Evolutionary conservation across 2,329 filamentous ascomycete species (phyloP), one percentile per base, ranked within the genome.

Genomic region (Penicillium occitanis): DNA sequence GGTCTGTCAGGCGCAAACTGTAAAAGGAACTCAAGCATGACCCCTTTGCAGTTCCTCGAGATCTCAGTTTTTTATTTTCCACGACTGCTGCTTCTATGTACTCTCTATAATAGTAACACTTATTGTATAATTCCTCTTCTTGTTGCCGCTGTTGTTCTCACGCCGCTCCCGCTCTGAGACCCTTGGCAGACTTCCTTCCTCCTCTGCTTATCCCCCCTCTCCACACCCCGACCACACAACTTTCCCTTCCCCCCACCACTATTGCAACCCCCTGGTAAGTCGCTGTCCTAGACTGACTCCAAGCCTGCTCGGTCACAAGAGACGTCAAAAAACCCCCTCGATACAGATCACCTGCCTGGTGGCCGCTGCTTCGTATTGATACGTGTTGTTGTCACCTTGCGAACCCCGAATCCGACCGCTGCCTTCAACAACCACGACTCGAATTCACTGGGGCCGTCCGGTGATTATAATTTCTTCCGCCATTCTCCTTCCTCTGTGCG

Each of bases 191-290:
- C 8, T 35, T 28, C 19, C 37, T 55, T 30, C 42, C 35, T 44
- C 19, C 37, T 42, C n/a, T 50, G 22, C 22, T 28, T 28, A 50
- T 53, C 28, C 35, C 61, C 10, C 53, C 48, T 64, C 62, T 42
- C 51, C 62, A 58, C 61, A 44, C 50, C 42, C 48, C 50, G 42
- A 57, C 61, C 50, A 64, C 48, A 53, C 61, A 61, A 57, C 46
- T 51, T 50, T 55, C 61, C 19, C 40, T 37, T 37, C 37, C 46
- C 44, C 50, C 62, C 62, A 53, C 51, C 40, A 59, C 40, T 40
- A 59, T 33, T 37, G 28, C 62, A 51, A 57, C 40, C 40, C 62
- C 62, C 40, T 46, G 25, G n/a, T 22, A 59, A 57, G 37, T 51
- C 33, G 35, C 61, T 37, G 33, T 55, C 30, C 51, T 35, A 19